Evolutionary conservation across 1,139 yeast species (phyloP).

Genomic region (Yamadazyma siamensis): DNA sequence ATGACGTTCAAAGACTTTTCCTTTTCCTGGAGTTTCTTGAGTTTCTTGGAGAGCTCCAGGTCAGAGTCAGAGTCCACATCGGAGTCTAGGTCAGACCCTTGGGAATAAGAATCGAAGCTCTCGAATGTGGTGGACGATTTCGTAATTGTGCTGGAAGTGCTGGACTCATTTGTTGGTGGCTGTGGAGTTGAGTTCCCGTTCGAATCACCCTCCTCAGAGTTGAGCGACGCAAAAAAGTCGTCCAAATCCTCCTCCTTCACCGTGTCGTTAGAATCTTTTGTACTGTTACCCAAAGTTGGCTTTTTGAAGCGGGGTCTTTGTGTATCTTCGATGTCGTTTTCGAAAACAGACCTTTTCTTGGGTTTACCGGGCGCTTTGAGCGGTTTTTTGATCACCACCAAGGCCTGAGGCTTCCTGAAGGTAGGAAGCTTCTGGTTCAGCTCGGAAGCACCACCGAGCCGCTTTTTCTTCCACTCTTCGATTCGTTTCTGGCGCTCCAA

Average conservation of each 20-base stretch:
- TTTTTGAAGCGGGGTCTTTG: conserved; percentile 22
- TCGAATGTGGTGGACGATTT: too few species aligned
- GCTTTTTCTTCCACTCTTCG: conserved; percentile 40
- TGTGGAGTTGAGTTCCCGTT: too few species aligned
- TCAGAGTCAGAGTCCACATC: conserved; percentile 16
- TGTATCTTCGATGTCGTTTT: conserved; percentile 16
- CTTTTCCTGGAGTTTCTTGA: conserved; percentile 32
- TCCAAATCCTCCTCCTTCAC: conserved; percentile 21
- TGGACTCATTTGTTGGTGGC: background rate
- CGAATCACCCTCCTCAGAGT: conserved; percentile 4
- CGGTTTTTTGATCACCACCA: background rate
- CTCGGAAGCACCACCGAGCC: conserved; percentile 9
- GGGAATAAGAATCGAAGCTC: too few species aligned
- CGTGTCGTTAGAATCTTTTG: conserved; percentile 5
- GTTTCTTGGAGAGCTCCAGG: conserved; percentile 19
- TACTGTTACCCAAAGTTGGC: conserved; percentile 15
- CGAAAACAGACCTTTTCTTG: conserved; percentile 10
- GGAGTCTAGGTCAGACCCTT: conserved; percentile 6
- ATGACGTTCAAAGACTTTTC: conserved; percentile 31
- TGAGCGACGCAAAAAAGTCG: conserved; percentile 12
- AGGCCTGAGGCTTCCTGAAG: background rate
- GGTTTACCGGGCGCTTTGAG: background rate
- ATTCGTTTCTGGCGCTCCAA: conserved; percentile 26
- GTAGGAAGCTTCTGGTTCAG: conserved; percentile 2
- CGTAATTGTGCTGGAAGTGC: background rate